phyloP scores from a whole-genome alignment of 768 basidiomycete genomes.

The Trametes cubensis region DNA sequence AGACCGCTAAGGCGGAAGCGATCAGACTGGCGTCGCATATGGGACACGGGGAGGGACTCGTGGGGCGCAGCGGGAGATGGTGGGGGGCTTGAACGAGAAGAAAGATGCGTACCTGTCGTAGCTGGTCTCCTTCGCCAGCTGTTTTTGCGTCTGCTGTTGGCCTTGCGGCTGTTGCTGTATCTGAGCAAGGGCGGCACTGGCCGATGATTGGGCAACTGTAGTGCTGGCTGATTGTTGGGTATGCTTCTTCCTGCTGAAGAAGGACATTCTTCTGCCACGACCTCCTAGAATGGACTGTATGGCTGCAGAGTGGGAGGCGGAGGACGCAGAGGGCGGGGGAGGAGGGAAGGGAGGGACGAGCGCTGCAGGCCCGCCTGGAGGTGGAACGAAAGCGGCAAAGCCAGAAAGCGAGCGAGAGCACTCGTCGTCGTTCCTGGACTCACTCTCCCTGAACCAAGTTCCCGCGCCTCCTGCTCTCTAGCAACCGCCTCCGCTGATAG shows the following conservation, averaged over 20 bases:
- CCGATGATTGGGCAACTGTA: constrained; percentile 61
- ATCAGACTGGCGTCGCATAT: constrained; percentile 22
- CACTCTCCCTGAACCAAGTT: constrained; percentile 2
- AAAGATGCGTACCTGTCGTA: constrained; percentile 34
- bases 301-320: constrained; percentile 41
- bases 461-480: constrained; percentile 23
- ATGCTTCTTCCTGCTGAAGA: constrained; percentile 89
- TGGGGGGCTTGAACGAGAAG: constrained; percentile 18
- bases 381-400: constrained; percentile 27
- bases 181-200: constrained; percentile 60
- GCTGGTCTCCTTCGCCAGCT: constrained; percentile 34
- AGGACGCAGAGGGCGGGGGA: constrained; percentile 4
- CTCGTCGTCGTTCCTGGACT: constrained; percentile 11
- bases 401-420: constrained; percentile 8
- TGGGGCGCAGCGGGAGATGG: constrained; percentile 9
- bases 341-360: constrained; percentile 15
- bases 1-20: constrained; percentile 28
- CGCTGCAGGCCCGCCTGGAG: constrained; percentile 29
- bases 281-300: constrained; percentile 69
- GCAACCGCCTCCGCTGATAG: constrained; percentile 32
- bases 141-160: constrained; percentile 37
- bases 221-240: constrained; percentile 37
- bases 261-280: constrained; percentile 83
- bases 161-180: constrained; percentile 26
- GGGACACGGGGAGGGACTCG: constrained; percentile 4